phyloP scores from a whole-genome alignment of 805 yeast species.

The Kodamaea nitidulidarum region DNA sequence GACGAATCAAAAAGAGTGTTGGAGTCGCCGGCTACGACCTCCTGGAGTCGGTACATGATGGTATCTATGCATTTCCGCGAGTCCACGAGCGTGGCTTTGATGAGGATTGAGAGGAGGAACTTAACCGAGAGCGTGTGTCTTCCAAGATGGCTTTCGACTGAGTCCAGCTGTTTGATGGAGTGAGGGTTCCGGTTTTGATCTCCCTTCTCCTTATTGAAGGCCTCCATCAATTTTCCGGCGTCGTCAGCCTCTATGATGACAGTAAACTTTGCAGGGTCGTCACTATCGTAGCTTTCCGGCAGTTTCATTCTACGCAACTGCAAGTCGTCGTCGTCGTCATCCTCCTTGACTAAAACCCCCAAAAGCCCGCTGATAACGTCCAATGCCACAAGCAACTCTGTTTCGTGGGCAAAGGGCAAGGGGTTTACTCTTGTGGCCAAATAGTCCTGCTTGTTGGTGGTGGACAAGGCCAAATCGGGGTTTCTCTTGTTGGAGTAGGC shows the following conservation, averaged over 20 bases:
- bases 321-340: constrained; percentile 9
- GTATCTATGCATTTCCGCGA: constrained; percentile 55
- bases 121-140: constrained; percentile 26
- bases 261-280: constrained; percentile 5
- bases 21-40: constrained; percentile 17
- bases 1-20: constrained; percentile 45
- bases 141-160: background rate
- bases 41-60: constrained; percentile 45
- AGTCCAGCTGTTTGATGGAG: too few relatives aligned
- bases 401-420: constrained; percentile 71
- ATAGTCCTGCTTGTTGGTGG: constrained; percentile 36
- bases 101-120: constrained; percentile 55
- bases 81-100: constrained; percentile 57
- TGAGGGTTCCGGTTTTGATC: too few relatives aligned
- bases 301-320: background rate
- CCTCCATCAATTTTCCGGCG: background rate
- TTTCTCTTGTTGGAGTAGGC: constrained; percentile 21
- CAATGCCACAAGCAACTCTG: constrained; percentile 53
- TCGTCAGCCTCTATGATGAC: constrained; percentile 3
- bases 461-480: constrained; percentile 22
- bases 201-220: background rate
- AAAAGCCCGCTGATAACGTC: constrained; percentile 49
- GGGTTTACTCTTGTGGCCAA: constrained; percentile 67
- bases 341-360: constrained; percentile 42
- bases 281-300: constrained; percentile 3